A percentile compares a stretch with the other conserved stretches of the same genome.
Evolutionary conservation across 2,329 filamentous ascomycete genomes (phyloP).

Genomic region (Pseudogymnoascus sp.): DNA sequence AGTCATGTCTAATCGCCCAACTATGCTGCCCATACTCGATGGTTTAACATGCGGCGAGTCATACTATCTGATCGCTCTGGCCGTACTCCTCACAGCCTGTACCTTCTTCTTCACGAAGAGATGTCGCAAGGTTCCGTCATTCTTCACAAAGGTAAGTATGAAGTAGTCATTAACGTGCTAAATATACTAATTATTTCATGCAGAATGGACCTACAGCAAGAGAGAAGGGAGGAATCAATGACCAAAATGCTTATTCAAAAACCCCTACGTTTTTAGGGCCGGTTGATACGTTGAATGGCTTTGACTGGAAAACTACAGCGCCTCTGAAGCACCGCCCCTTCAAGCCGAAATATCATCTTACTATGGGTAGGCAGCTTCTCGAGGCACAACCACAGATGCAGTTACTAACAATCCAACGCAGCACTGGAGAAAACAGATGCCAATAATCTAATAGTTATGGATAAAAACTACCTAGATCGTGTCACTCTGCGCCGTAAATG

Average conservation of each 20-base stretch:
- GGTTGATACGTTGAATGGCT: slow-evolving; percentile 35
- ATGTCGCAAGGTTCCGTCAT: not conserved
- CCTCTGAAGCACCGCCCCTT: slow-evolving; percentile 49
- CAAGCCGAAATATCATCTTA: slow-evolving; percentile 54
- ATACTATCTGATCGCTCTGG: not conserved
- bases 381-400: not conserved
- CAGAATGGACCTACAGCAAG: not conserved
- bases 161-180: not conserved
- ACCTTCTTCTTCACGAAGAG: not conserved
- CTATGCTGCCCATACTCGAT: not conserved
- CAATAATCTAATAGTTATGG: slow-evolving; percentile 49
- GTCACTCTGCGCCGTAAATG: slow-evolving; percentile 41
- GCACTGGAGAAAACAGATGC: slow-evolving; percentile 44
- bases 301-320: slow-evolving; percentile 42
- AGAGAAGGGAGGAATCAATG: not conserved
- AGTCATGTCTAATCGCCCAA: not conserved
- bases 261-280: not conserved
- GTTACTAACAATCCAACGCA: slow-evolving; percentile 22
- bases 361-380: slow-evolving; percentile 44
- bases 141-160: not conserved
- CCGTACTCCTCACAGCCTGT: not conserved
- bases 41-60: not conserved
- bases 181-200: not conserved
- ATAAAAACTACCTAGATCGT: slow-evolving; percentile 48
- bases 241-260: not conserved